Evolutionary conservation across 352 stramenopile species (phyloP).

Genomic region (Phytophthora hibernalis): DNA sequence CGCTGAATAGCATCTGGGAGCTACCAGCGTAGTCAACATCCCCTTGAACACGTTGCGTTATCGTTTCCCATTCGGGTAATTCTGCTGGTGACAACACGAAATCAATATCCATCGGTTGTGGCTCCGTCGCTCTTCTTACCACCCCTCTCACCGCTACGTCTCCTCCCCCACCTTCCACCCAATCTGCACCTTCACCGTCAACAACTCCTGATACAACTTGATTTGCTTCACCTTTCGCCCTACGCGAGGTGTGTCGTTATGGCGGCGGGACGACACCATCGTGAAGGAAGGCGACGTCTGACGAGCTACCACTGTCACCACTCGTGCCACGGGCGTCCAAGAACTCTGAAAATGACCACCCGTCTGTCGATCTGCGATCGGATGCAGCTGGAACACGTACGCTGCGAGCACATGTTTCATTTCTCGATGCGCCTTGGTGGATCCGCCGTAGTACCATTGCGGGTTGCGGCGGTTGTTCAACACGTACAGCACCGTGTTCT

Average conservation of each 20-base stretch:
- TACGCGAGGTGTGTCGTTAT: background rate
- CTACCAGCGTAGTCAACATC: background rate
- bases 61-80: background rate
- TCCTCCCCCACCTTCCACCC: background rate
- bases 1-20: no score
- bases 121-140: background rate
- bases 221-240: background rate
- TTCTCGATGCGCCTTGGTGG: slow-evolving; percentile 45
- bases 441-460: slow-evolving; percentile 47
- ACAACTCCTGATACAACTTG: no score
- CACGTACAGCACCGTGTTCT: slow-evolving; percentile 45
- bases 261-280: slow-evolving; percentile 42
- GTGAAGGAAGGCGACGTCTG: slow-evolving; percentile 38
- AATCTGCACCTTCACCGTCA: background rate
- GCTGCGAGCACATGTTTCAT: slow-evolving; percentile 42
- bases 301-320: slow-evolving; percentile 28
- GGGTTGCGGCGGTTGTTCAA: slow-evolving; percentile 47
- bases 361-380: background rate
- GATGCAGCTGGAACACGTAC: slow-evolving; percentile 40
- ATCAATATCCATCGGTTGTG: background rate
- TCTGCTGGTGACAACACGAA: background rate
- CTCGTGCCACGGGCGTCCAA: background rate
- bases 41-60: background rate
- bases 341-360: background rate
- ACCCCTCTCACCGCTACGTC: background rate